Conservation (phyloP, 2,329 filamentous ascomycete genomes). For the Colletotrichum nymphaeae region DNA sequence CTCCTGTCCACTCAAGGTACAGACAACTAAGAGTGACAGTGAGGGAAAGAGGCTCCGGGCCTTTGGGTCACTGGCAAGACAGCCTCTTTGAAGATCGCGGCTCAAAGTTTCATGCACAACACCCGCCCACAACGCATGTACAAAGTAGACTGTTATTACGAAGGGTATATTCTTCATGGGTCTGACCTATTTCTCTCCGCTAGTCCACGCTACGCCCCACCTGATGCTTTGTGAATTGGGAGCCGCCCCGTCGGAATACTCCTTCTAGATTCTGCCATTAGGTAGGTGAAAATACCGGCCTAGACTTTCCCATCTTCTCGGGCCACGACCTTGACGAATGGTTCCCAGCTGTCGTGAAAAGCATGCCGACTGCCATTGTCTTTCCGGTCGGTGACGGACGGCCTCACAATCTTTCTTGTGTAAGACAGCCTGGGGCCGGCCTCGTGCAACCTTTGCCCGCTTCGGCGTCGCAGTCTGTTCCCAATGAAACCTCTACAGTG, state of each 20-base stretch:
- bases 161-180: constrained; percentile 34
- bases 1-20: neutral
- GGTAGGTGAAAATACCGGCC: neutral
- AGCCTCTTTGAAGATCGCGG: neutral
- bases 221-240: constrained; percentile 23
- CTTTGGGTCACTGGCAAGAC: neutral
- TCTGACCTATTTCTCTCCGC: constrained; percentile 15
- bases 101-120: neutral
- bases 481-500: neutral
- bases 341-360: neutral
- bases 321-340: neutral
- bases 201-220: constrained; percentile 7
- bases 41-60: neutral
- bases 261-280: neutral
- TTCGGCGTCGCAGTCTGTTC: constrained; percentile 2
- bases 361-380: neutral
- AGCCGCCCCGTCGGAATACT: neutral
- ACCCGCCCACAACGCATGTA: neutral
- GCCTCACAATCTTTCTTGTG: neutral
- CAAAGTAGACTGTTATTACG: constrained; percentile 21
- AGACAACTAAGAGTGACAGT: neutral
- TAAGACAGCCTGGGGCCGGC: neutral
- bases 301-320: neutral
- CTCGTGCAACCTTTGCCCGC: neutral
- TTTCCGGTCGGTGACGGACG: neutral